A percentile compares a stretch with the other conserved stretches of the same genome.
Evolutionary conservation across 2,329 filamentous ascomycete species (phyloP).

Genomic region (Xylariales sp.): DNA sequence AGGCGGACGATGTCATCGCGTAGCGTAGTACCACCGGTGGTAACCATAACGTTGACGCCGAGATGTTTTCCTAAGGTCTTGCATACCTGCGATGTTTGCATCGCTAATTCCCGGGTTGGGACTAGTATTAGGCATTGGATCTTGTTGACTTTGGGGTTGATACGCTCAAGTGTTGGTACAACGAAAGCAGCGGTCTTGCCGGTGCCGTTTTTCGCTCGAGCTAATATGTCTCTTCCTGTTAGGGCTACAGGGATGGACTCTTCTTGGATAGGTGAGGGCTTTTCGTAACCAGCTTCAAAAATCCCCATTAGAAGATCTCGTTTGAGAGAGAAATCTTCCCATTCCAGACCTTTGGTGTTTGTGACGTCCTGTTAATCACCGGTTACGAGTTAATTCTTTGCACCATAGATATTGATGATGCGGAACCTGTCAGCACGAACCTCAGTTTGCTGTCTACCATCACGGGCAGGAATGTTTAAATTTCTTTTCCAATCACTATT

Average conservation of each 20-base stretch:
- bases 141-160: constrained; percentile 96
- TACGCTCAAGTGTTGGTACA: constrained; percentile 92
- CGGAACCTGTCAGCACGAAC: constrained; percentile 54
- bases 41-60: constrained; percentile 98
- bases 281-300: constrained; percentile 98
- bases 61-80: constrained; percentile 98
- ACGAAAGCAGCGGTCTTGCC: constrained; percentile 99
- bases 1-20: constrained; percentile 97
- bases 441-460: constrained; percentile 84
- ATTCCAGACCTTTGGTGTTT: constrained; percentile 96
- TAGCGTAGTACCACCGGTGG: constrained; percentile 92
- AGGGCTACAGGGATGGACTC: constrained; percentile 97
- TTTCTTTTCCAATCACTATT: constrained; percentile 79
- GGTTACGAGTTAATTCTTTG: constrained; percentile 26
- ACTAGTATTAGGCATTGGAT: constrained; percentile 97
- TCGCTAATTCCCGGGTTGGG: constrained; percentile 93
- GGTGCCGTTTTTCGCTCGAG: constrained; percentile 97
- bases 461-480: constrained; percentile 77
- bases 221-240: constrained; percentile 93
- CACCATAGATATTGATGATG: background rate
- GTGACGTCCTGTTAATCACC: constrained; percentile 82
- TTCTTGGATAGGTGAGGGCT: constrained; percentile 98
- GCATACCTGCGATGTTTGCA: constrained; percentile 99
- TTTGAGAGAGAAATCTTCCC: constrained; percentile 96
- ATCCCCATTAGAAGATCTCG: constrained; percentile 98